Percentiles rank a stretch among this genome's conserved stretches.
Conservation (phyloP, 2,329 filamentous ascomycete species). For the Arthrobotrys entomopaga region DNA sequence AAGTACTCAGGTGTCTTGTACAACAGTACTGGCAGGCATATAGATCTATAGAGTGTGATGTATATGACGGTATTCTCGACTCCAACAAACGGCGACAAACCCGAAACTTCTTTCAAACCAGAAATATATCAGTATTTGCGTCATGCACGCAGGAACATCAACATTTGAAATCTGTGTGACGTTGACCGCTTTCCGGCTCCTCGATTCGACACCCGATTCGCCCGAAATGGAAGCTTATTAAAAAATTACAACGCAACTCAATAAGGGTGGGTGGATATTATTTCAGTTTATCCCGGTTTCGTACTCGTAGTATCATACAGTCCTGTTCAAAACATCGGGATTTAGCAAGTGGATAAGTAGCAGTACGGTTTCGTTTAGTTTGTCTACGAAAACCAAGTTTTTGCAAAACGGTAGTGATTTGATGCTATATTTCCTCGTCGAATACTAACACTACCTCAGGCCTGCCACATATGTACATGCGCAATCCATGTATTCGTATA, state of each 20-base stretch:
- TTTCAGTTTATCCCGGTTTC: neutral
- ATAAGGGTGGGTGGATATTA: neutral
- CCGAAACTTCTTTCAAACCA: too few species aligned
- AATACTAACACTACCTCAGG: neutral
- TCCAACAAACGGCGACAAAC: too few species aligned
- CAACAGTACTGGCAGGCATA: neutral
- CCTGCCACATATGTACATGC: too few species aligned
- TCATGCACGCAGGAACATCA: neutral
- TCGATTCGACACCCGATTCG: conserved; percentile 4
- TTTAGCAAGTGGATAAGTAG: too few species aligned
- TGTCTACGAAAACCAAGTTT: too few species aligned
- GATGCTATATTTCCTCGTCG: neutral
- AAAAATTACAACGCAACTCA: conserved; percentile 26
- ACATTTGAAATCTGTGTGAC: neutral
- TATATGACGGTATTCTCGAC: too few species aligned
- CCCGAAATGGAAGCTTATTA: neutral
- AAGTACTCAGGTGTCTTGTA: neutral
- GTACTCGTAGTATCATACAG: neutral
- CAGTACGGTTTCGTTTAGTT: too few species aligned
- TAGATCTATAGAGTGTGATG: too few species aligned
- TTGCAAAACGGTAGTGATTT: neutral
- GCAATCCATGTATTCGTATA: too few species aligned
- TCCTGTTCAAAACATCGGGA: too few species aligned
- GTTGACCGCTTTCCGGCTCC: conserved; percentile 8
- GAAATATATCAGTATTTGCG: too few species aligned